Conservation (phyloP, 805 yeast genomes). For the Candida nanaspora region DNA sequence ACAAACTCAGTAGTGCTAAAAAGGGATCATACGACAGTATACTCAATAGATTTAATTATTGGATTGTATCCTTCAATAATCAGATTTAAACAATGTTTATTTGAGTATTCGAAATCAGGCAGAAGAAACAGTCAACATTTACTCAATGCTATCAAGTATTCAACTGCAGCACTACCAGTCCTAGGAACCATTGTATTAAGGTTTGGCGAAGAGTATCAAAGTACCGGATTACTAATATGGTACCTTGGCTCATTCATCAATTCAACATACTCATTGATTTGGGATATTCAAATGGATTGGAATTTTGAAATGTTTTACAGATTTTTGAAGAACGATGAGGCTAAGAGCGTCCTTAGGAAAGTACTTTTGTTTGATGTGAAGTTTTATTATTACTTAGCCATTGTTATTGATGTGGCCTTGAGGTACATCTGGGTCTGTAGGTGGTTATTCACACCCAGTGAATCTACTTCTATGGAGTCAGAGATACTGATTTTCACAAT, state of each 20-base stretch:
- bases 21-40: constrained; percentile 21
- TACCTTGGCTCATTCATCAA: constrained; percentile 43
- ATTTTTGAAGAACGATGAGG: constrained; percentile 11
- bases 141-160: constrained; percentile 69
- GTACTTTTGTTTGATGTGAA: constrained; percentile 23
- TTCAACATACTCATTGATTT: constrained; percentile 70
- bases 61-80: constrained; percentile 57
- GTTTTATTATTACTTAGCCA: constrained; percentile 47
- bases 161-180: constrained; percentile 51
- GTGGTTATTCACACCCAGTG: constrained; percentile 19
- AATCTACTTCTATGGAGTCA: constrained; percentile 9
- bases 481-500: too few species aligned
- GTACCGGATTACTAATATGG: constrained; percentile 32
- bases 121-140: constrained; percentile 46
- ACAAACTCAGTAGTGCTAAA: constrained; percentile 17
- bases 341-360: constrained; percentile 20
- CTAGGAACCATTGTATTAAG: constrained; percentile 26
- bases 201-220: constrained; percentile 12
- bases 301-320: constrained; percentile 47
- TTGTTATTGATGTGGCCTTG: constrained; percentile 51
- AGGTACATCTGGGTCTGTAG: constrained; percentile 76
- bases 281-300: constrained; percentile 96
- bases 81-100: constrained; percentile 74
- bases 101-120: constrained; percentile 50
- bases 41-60: constrained; percentile 23